These are phyloP conservation scores for Prunus padus DNA, from an alignment of 306 rosid species.

Conservation along the genomic window DNA sequence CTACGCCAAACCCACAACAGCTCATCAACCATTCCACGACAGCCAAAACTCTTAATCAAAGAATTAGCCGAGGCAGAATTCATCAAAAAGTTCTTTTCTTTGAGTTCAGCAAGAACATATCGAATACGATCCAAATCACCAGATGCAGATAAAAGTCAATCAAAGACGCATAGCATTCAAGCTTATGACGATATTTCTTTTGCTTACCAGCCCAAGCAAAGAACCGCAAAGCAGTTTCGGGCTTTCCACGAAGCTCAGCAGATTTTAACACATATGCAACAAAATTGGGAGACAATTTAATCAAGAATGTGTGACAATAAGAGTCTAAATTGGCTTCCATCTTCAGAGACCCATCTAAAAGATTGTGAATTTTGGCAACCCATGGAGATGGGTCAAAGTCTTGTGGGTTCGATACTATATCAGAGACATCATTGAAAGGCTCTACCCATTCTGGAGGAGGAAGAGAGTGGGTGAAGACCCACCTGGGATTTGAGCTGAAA, in stretches of 20 bases:
- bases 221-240: slow-evolving; percentile 49
- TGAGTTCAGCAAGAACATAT: slow-evolving; percentile 34
- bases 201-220: slow-evolving; percentile 69
- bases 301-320: slow-evolving; percentile 53
- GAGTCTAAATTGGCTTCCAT: slow-evolving; percentile 71
- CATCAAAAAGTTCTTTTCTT: slow-evolving; percentile 41
- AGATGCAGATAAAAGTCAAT: slow-evolving; percentile 41
- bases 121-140: slow-evolving; percentile 33
- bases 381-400: slow-evolving; percentile 62
- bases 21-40: slow-evolving; percentile 67
- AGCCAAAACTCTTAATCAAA: slow-evolving; percentile 56
- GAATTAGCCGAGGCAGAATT: slow-evolving; percentile 51
- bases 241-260: slow-evolving; percentile 33
- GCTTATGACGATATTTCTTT: slow-evolving; percentile 50
- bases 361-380: slow-evolving; percentile 61
- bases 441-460: slow-evolving; percentile 83
- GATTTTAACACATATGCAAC: slow-evolving; percentile 54
- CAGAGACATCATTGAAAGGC: slow-evolving; percentile 74
- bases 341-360: slow-evolving; percentile 49
- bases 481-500: slow-evolving; percentile 30
- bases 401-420: slow-evolving; percentile 47
- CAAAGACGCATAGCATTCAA: slow-evolving; percentile 67
- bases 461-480: slow-evolving; percentile 38
- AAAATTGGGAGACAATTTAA: slow-evolving; percentile 71
- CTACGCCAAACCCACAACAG: slow-evolving; percentile 79